Conservation (phyloP, 202 grass and related monocot species). For the Zoysia matrella region DNA sequence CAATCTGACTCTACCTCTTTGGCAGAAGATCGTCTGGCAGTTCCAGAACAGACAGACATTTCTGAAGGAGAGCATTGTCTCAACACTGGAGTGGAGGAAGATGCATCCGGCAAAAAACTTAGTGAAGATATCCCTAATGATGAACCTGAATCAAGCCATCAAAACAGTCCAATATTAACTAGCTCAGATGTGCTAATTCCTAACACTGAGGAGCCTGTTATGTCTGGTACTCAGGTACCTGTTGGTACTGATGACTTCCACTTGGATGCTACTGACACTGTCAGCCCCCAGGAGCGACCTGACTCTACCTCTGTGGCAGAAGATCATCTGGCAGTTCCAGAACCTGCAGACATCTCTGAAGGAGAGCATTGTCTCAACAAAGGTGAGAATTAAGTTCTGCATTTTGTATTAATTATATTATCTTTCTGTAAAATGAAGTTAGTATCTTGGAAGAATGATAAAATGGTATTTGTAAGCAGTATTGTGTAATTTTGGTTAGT, state of each 20-base stretch:
- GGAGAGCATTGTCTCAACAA: constrained; percentile 10
- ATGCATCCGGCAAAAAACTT: neutral
- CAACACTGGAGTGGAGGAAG: no score
- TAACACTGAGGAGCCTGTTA: neutral
- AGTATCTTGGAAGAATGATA: neutral
- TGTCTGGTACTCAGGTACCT: constrained; percentile 23
- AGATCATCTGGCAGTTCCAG: constrained; percentile 29
- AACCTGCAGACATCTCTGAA: constrained; percentile 23
- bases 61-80: no score
- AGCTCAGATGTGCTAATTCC: neutral
- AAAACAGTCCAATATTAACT: no score
- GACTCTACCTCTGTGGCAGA: constrained; percentile 28
- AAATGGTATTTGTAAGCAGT: neutral
- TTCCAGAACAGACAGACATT: no score
- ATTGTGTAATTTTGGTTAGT: neutral
- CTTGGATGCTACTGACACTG: constrained; percentile 20
- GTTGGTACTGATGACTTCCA: constrained; percentile 21
- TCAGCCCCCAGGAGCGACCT: constrained; percentile 32
- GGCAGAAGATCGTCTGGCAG: no score
- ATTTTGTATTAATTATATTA: constrained; percentile 9
- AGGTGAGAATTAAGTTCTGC: constrained; percentile 51
- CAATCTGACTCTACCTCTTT: no score
- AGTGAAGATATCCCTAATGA: no score
- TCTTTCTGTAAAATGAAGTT: neutral
- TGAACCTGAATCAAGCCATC: no score